These are phyloP conservation scores for Clarkia xantiana DNA, from an alignment of 345 rosid genomes.

Conservation along the genomic window DNA sequence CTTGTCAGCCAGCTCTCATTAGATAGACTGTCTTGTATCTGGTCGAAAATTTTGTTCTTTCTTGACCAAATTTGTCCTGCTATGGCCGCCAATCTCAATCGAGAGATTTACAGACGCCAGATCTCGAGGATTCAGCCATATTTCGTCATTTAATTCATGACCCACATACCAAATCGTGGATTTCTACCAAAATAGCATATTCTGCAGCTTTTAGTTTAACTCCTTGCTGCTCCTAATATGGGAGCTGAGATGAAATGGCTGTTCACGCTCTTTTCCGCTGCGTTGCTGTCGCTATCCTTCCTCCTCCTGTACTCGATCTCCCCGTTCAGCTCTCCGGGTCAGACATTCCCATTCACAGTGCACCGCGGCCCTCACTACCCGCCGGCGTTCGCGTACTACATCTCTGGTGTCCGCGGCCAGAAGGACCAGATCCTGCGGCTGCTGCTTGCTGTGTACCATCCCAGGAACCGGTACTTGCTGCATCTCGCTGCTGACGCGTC, in stretches of 20 bases:
- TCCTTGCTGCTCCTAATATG: constrained; percentile 17
- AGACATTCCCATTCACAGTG: constrained; percentile 48
- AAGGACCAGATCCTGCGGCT: constrained; percentile 61
- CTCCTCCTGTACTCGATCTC: constrained; percentile 67
- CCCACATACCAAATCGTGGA: constrained; percentile 27
- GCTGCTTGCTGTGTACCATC: constrained; percentile 84
- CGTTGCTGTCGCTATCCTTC: constrained; percentile 51
- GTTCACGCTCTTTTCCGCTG: constrained; percentile 69
- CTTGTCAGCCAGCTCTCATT: neutral
- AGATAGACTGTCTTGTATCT: neutral
- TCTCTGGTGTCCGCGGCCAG: constrained; percentile 67
- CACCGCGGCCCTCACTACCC: constrained; percentile 74
- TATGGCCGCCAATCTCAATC: neutral
- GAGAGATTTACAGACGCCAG: neutral
- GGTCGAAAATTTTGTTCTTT: neutral
- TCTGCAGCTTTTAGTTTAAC: neutral
- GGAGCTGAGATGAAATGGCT: constrained; percentile 96
- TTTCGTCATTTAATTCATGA: constrained; percentile 5
- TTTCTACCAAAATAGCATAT: neutral
- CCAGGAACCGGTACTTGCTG: constrained; percentile 77
- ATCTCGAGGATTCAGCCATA: constrained; percentile 1
- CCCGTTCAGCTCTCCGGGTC: constrained; percentile 46
- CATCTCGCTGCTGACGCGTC: constrained; percentile 76
- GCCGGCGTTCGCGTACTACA: constrained; percentile 84
- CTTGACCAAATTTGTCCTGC: neutral